Percentiles rank a stretch among this genome's conserved stretches.
phyloP scores from a whole-genome alignment of 2,329 filamentous ascomycete species.

The Xylaria sp. region DNA sequence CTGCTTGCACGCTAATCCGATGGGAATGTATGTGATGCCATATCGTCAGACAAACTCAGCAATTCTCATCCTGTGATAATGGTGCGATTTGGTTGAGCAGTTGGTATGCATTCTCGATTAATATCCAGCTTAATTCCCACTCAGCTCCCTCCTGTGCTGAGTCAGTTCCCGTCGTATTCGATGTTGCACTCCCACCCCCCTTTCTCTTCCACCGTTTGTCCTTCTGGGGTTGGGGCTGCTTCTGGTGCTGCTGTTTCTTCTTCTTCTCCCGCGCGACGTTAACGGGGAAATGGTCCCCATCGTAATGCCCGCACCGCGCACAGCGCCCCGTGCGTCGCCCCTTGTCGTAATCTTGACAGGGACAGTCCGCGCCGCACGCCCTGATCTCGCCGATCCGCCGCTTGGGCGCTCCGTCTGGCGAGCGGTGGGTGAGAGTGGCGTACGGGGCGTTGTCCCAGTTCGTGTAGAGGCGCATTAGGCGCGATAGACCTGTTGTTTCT shows the following conservation, averaged over 20 bases:
- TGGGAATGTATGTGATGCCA: background rate
- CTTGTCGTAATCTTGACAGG: slow-evolving; percentile 32
- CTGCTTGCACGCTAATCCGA: background rate
- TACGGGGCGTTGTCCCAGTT: slow-evolving; percentile 23
- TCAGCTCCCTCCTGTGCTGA: background rate
- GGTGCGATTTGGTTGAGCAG: slow-evolving; percentile 9
- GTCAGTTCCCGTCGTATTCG: background rate
- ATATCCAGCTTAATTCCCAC: slow-evolving; percentile 36
- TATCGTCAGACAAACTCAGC: background rate
- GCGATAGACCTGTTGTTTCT: background rate
- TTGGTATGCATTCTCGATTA: slow-evolving; percentile 30
- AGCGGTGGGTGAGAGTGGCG: slow-evolving; percentile 3
- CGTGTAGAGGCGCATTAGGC: slow-evolving; percentile 23
- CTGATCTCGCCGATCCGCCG: background rate
- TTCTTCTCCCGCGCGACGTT: background rate
- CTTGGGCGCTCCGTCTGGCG: background rate
- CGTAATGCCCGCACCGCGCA: slow-evolving; percentile 28
- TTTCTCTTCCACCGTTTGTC: background rate
- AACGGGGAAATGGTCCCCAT: background rate
- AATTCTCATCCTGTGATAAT: background rate
- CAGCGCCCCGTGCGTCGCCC: slow-evolving; percentile 18
- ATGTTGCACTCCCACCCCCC: background rate
- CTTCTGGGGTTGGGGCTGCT: too few species aligned
- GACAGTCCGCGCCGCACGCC: slow-evolving; percentile 13
- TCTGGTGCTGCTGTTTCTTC: background rate